These are phyloP conservation scores for Coffea canephora DNA, from an alignment of 257 asterid species.

Conservation along the genomic window DNA sequence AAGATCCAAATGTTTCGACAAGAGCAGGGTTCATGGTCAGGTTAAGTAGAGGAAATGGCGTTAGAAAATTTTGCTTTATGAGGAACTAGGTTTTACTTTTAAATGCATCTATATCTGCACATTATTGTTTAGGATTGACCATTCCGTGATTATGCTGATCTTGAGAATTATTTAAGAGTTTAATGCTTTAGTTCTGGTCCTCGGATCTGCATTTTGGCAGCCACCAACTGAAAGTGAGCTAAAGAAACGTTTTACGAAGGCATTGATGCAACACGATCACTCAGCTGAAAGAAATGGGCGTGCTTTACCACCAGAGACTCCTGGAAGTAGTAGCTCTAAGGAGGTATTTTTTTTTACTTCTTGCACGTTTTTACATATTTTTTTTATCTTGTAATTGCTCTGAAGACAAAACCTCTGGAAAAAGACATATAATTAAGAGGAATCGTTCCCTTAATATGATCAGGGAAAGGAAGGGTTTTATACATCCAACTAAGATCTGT, in stretches of 20 bases:
- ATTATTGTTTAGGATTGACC: neutral
- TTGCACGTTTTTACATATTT: neutral
- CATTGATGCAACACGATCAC: constrained; percentile 33
- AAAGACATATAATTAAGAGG: neutral
- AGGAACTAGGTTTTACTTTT: neutral
- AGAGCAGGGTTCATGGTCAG: neutral
- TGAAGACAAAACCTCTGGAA: neutral
- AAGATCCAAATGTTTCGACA: neutral
- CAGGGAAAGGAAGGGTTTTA: neutral
- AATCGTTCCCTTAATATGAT: neutral
- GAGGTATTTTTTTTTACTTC: constrained; percentile 47
- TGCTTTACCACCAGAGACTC: constrained; percentile 45
- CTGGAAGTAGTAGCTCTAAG: constrained; percentile 65
- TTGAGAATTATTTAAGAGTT: neutral
- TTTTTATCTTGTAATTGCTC: neutral
- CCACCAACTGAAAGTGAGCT: constrained; percentile 23
- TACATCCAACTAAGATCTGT: too few species aligned
- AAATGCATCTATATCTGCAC: neutral
- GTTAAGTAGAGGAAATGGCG: neutral
- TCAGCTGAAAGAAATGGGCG: constrained; percentile 34
- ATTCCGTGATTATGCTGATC: neutral
- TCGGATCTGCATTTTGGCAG: constrained; percentile 36
- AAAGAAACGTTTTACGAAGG: constrained; percentile 35
- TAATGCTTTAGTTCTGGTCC: constrained; percentile 14
- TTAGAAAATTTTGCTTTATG: neutral